A percentile compares a stretch with the other conserved stretches of the same genome.
phyloP scores from a whole-genome alignment of 2,329 filamentous ascomycete genomes.

The Beauveria sp. region DNA sequence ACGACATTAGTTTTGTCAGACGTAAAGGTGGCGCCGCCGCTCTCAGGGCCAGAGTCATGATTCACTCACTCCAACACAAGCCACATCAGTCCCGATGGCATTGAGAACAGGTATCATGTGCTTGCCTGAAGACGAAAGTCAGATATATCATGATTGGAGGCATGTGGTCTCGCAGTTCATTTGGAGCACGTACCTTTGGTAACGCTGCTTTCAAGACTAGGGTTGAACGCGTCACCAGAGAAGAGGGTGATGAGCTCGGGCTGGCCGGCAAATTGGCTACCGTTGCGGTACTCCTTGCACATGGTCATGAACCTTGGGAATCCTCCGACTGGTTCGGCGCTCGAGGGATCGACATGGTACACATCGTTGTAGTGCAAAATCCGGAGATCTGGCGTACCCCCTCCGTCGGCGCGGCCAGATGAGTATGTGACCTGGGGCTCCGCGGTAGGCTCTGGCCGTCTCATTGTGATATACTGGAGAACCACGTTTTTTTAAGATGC shows the following conservation, averaged over 20 bases:
- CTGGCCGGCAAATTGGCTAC: slow-evolving; percentile 52
- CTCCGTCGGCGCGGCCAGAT: slow-evolving; percentile 13
- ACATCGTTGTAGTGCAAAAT: slow-evolving; percentile 90
- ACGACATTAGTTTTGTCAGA: too few species aligned
- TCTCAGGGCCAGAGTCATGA: background rate
- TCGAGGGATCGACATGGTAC: slow-evolving; percentile 72
- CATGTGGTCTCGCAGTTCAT: too few species aligned
- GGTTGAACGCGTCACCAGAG: slow-evolving; percentile 89
- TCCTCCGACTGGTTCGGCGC: slow-evolving; percentile 77
- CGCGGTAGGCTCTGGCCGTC: background rate
- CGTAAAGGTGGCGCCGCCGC: too few species aligned
- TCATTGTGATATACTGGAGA: background rate
- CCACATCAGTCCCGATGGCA: slow-evolving; percentile 64
- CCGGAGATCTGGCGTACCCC: slow-evolving; percentile 58
- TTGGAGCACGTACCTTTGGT: slow-evolving; percentile 58
- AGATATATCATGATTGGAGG: background rate
- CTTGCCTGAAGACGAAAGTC: slow-evolving; percentile 37
- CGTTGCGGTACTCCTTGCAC: slow-evolving; percentile 64
- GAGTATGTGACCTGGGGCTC: slow-evolving; percentile 13
- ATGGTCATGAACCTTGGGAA: slow-evolving; percentile 73
- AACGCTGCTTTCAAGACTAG: slow-evolving; percentile 78
- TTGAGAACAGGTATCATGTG: slow-evolving; percentile 89
- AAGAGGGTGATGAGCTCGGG: slow-evolving; percentile 69
- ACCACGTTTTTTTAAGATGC: background rate
- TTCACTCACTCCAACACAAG: slow-evolving; percentile 67